phyloP scores from a whole-genome alignment of 306 rosid genomes.

The Luffa acutangula region DNA sequence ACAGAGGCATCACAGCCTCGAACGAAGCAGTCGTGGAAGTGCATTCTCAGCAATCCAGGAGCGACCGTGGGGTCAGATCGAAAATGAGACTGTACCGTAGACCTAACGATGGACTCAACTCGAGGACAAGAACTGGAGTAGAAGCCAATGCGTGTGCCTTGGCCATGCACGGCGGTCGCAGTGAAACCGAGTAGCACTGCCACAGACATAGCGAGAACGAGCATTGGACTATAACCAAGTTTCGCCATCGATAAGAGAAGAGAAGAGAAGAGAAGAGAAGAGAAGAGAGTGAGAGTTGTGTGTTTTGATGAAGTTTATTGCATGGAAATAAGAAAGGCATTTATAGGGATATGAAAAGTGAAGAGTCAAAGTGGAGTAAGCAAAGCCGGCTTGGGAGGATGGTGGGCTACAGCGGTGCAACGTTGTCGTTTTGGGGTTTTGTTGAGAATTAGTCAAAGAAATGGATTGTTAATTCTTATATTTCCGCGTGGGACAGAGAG shows the following conservation, averaged over 20 bases:
- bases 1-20: constrained; percentile 4
- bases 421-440: constrained; percentile 4
- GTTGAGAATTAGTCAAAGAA: background rate
- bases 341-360: background rate
- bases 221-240: background rate
- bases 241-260: background rate
- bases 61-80: background rate
- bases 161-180: background rate
- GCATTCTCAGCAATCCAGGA: constrained; percentile 7
- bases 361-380: background rate
- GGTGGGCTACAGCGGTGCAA: background rate
- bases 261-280: background rate
- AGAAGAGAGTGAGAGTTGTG: background rate
- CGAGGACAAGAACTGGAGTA: background rate
- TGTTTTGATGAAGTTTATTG: background rate
- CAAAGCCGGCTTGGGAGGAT: background rate
- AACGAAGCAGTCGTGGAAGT: constrained; percentile 9
- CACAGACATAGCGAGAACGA: background rate
- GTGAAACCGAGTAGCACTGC: background rate
- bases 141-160: background rate
- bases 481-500: background rate
- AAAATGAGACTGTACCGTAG: background rate
- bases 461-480: background rate
- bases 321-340: background rate
- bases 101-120: background rate